Evolutionary conservation across 2,329 filamentous ascomycete genomes (phyloP), one percentile per base, ranked within the genome.

Genomic region (Trichoderma sp.): DNA sequence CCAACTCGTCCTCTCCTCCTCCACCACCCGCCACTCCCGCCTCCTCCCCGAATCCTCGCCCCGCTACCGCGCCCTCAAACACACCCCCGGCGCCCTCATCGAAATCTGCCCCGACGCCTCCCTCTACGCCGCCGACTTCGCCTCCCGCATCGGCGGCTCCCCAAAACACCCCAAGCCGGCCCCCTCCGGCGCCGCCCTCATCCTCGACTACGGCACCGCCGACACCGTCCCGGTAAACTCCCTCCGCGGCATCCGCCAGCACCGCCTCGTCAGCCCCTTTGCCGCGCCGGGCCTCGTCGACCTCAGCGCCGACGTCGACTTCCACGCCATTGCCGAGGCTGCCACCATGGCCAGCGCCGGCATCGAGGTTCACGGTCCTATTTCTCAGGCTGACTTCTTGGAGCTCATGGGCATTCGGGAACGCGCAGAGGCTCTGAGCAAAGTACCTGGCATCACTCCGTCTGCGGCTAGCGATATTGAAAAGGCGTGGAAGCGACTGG

Each of bases 221-320:
- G 84, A 89, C 74, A 91, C 83, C 0, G 89, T 99, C 59, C 96
- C 96, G 3, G 84, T 91, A 70, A 97, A 97, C 83, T 96, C 94
- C 0, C 86, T 99, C 26, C 91, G 96, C 37, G 96, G 96, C 26
- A 98, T 99, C 78, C 87, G 89, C 43, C 83, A 85, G 16, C 96
- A 99, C 81, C 83, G 84, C 28, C 85, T 86, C 28, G 91, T 97
- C 56, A 94, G 89, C 26, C 93, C 96, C 4, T 93, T 99, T 75
- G 85, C 87, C 1, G 84, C 88, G 6, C 92, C 96, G 0, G 96
- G 96, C 0, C 86, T 90, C 30, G 94, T 96, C 3, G 96, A 99
- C 77, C 84, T 99, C 26, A 94, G 90, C 72, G 95, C 92, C 0
- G 95, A 99, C 76, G 96, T 99, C 0, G 96, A 99, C 79, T 99